Evolutionary conservation across 208 protist genomes (phyloP).

Genomic region (Leishmania guyanensis): DNA sequence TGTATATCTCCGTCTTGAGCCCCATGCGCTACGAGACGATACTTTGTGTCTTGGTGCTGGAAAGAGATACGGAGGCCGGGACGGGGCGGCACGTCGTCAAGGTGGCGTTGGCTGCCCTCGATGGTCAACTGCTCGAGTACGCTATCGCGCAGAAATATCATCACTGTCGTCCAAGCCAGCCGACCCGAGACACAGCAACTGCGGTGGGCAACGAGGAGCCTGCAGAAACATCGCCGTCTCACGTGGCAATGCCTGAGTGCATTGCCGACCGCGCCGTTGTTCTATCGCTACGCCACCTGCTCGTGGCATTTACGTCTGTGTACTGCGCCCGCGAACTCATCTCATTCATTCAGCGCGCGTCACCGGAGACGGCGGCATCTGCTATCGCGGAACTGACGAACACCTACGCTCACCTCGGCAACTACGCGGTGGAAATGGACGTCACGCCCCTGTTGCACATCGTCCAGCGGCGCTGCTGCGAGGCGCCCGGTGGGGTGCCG

Average conservation of each 20-base stretch:
- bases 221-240: background rate
- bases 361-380: conserved; percentile 11
- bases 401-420: conserved; percentile 32
- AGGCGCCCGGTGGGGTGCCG: background rate
- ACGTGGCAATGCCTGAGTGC: conserved; percentile 38
- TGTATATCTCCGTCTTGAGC: conserved; percentile 43
- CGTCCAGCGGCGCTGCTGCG: conserved; percentile 36
- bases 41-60: conserved; percentile 45
- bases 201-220: background rate
- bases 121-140: conserved; percentile 57
- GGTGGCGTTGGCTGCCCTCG: conserved; percentile 52
- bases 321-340: conserved; percentile 49
- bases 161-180: conserved; percentile 4
- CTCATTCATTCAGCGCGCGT: conserved; percentile 8
- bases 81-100: conserved; percentile 27
- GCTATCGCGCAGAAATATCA: conserved; percentile 57
- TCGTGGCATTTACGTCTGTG: conserved; percentile 59
- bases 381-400: conserved; percentile 19
- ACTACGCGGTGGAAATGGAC: conserved; percentile 70
- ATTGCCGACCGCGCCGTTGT: conserved; percentile 41
- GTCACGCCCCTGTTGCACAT: conserved; percentile 68
- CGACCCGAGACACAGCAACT: background rate
- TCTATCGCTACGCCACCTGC: conserved; percentile 49
- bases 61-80: conserved; percentile 36
- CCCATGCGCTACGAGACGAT: conserved; percentile 50